Evolutionary conservation across 1,139 yeast species (phyloP), one percentile per base, ranked within the genome.

Genomic region (Hyphopichia fennica): DNA sequence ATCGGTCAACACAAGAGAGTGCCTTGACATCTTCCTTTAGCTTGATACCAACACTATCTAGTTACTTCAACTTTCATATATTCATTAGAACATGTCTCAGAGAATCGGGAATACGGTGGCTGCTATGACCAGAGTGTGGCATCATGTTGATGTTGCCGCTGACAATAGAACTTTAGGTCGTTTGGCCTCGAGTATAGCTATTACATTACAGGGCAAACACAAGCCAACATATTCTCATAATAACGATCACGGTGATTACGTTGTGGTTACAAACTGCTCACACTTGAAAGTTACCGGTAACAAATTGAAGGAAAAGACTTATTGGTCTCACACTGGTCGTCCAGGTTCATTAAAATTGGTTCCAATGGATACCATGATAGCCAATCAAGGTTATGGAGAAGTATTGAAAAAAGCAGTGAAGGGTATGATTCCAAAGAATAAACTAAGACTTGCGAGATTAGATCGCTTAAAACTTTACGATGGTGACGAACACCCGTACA

Each of bases 341-440:
- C 98, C 98, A 2, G 99, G 99, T 41, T 83, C 91, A 29, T 79
- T 93, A 56, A 86, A 87, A 55, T 81, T 88, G 55, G 77, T 83
- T 39, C 84, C 96, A 19, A 86, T 93, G 95, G 83, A 83, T 48
- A 82, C 80, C 49, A 70, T 91, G 67, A 79, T 82, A 42, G 81
- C 75, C 44, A 85, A 90, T 63, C 84, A 84, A 58, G 99, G 99
- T 11, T 87, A 83, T 54, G 84, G 88, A 16, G 99, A 91, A 61
- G 69, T 90, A 16, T 69, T 93, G 53, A 79, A 67, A 55, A 80
- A 87, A 56, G 98, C 99, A 0, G 99, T 93, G 8, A 84, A 88
- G 51, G 96, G 96, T 45, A 93, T 93, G 99, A 75, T 93, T 45
- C 99, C 99, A 34, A 90, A 89, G 68, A 91, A 93, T 64, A 82